A percentile compares a stretch with the other conserved stretches of the same genome.
phyloP scores from a whole-genome alignment of 2,329 filamentous ascomycete genomes.

The Grosmannia serpens region DNA sequence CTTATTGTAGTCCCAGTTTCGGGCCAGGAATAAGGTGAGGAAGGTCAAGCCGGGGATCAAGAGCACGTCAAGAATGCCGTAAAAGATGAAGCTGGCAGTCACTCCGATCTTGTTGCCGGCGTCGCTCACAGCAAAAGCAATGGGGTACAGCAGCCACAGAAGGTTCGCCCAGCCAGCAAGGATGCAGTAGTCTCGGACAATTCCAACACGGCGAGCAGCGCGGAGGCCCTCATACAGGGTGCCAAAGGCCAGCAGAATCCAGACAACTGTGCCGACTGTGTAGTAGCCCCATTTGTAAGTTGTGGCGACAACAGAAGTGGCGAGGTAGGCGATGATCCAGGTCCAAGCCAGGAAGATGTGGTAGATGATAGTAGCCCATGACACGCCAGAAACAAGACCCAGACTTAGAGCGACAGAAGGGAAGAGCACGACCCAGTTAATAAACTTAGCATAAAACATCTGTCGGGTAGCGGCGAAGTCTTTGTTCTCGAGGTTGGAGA shows the following conservation, averaged over 20 bases:
- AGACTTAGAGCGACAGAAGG: conserved; percentile 32
- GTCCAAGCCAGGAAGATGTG: conserved; percentile 37
- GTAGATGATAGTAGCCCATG: conserved; percentile 44
- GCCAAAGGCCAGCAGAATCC: conserved; percentile 30
- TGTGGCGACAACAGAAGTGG: conserved; percentile 32
- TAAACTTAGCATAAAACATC: conserved; percentile 44
- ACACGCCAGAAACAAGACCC: conserved; percentile 35
- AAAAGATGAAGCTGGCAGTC: conserved; percentile 36
- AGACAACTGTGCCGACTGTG: conserved; percentile 38
- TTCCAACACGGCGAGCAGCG: conserved; percentile 28
- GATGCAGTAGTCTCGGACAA: conserved; percentile 30
- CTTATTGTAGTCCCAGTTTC: conserved; percentile 37
- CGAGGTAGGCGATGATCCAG: conserved; percentile 40
- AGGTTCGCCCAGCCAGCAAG: conserved; percentile 37
- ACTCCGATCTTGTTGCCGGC: conserved; percentile 39
- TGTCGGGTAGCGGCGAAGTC: conserved; percentile 25
- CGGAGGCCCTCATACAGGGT: conserved; percentile 27
- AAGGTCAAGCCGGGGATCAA: conserved; percentile 32
- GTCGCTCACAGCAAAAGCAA: conserved; percentile 40
- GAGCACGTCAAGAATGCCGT: conserved; percentile 40
- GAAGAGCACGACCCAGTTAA: conserved; percentile 42
- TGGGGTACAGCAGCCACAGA: conserved; percentile 42
- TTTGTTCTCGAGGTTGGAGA: conserved; percentile 22
- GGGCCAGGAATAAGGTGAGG: conserved; percentile 30
- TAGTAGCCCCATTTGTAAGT: conserved; percentile 49